Evolutionary conservation across 768 basidiomycete species (phyloP).

Genomic region (Amanita rimosa): DNA sequence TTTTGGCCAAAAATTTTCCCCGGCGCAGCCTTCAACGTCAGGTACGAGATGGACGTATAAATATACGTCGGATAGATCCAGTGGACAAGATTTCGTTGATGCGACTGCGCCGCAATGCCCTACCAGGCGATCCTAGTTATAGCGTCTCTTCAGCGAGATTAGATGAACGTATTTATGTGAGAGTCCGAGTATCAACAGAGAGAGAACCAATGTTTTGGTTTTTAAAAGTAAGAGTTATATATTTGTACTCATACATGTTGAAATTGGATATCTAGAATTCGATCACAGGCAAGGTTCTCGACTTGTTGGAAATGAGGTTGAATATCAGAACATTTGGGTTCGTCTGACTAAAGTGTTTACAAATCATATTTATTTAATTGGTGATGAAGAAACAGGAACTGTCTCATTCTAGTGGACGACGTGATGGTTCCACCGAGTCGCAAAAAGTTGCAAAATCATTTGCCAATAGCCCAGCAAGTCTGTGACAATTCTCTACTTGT

Average conservation of each 20-base stretch:
- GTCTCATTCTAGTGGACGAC: background rate
- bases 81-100: constrained; percentile 52
- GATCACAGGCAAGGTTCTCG: constrained; percentile 50
- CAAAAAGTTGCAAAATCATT: constrained; percentile 33
- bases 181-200: constrained; percentile 21
- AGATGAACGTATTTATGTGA: constrained; percentile 50
- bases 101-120: constrained; percentile 65
- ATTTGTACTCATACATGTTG: background rate
- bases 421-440: background rate
- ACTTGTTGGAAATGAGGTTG: constrained; percentile 34
- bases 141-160: constrained; percentile 30
- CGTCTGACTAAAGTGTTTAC: constrained; percentile 12
- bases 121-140: constrained; percentile 51
- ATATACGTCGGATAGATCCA: constrained; percentile 40
- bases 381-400: background rate
- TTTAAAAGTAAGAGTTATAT: constrained; percentile 39
- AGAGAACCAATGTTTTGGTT: constrained; percentile 54
- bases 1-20: constrained; percentile 45
- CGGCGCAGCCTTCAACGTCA: constrained; percentile 16
- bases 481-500: constrained; percentile 37
- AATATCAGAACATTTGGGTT: constrained; percentile 16
- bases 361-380: background rate
- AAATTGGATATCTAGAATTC: constrained; percentile 28
- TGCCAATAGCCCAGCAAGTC: constrained; percentile 34
- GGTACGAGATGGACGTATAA: constrained; percentile 24